These are phyloP conservation scores for Didymella arachidicola DNA, from an alignment of 2,329 filamentous ascomycete genomes.

Conservation along the genomic window DNA sequence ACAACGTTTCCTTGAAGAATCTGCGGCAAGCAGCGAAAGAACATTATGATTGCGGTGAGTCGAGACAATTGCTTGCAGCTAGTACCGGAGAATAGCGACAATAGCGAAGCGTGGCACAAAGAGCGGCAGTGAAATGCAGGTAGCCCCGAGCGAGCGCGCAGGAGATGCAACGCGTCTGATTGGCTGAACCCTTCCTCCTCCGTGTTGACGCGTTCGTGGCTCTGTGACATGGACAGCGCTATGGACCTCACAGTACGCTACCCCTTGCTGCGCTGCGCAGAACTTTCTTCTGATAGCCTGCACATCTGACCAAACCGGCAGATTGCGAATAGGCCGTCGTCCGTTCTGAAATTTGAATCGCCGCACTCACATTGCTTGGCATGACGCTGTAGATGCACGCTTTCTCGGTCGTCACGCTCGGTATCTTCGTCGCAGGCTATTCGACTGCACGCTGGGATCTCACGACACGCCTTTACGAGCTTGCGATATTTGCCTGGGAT, in stretches of 20 bases:
- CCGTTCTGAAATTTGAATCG: not conserved
- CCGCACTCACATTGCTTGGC: conserved; percentile 26
- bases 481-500: conserved; percentile 97
- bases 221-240: conserved; percentile 18
- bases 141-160: not conserved
- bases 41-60: not conserved
- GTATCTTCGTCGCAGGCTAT: conserved; percentile 99
- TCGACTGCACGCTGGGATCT: conserved; percentile 99
- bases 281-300: not conserved
- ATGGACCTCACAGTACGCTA: conserved; percentile 26
- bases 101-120: not conserved
- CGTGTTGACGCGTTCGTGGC: conserved; percentile 1
- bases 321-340: not conserved
- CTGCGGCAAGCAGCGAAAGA: conserved; percentile 2
- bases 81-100: not conserved
- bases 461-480: conserved; percentile 94
- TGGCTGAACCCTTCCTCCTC: conserved; percentile 14
- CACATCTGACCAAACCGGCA: not conserved
- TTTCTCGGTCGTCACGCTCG: conserved; percentile 93
- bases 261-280: conserved; percentile 12
- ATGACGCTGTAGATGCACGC: conserved; percentile 80
- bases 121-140: conserved; percentile 7
- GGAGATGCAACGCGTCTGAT: conserved; percentile 10
- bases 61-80: not conserved
- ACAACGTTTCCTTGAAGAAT: not conserved